phyloP scores from a whole-genome alignment of 345 rosid species.

The Populus davidiana region DNA sequence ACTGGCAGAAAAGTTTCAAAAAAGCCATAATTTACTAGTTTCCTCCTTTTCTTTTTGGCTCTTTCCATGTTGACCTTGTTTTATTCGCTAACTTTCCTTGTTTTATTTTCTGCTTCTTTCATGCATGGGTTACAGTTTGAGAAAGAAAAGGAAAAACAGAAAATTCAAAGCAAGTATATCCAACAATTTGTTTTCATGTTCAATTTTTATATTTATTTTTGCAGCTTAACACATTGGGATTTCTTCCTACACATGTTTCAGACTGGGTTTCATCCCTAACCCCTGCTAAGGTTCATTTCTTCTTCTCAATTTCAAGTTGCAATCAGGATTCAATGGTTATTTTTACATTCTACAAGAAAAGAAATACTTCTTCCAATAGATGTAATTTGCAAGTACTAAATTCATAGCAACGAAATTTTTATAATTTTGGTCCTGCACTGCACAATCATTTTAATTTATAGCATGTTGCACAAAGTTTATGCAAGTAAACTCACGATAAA shows the following conservation, averaged over 20 bases:
- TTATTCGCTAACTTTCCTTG: not conserved
- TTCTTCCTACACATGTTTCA: conserved; percentile 98
- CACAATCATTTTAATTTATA: too few species aligned
- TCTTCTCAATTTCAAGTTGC: not conserved
- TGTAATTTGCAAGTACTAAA: too few species aligned
- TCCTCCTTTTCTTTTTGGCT: not conserved
- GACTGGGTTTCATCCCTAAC: conserved; percentile 98
- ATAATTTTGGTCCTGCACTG: too few species aligned
- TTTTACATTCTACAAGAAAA: too few species aligned
- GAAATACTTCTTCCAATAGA: too few species aligned
- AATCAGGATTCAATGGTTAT: not conserved
- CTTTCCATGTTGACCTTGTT: not conserved
- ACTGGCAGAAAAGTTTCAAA: too few species aligned
- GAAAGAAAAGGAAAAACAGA: not conserved
- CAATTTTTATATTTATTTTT: conserved; percentile 19
- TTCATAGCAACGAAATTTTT: too few species aligned
- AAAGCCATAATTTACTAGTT: too few species aligned
- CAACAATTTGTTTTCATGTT: not conserved
- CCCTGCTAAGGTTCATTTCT: conserved; percentile 75
- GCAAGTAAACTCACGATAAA: too few species aligned
- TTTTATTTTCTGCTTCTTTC: conserved; percentile 2
- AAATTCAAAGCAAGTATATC: not conserved
- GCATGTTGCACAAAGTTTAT: too few species aligned
- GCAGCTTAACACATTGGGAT: conserved; percentile 96
- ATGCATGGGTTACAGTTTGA: not conserved